Conservation (phyloP, 1,284 basidiomycete species). For the Sporisorium exsertum region DNA sequence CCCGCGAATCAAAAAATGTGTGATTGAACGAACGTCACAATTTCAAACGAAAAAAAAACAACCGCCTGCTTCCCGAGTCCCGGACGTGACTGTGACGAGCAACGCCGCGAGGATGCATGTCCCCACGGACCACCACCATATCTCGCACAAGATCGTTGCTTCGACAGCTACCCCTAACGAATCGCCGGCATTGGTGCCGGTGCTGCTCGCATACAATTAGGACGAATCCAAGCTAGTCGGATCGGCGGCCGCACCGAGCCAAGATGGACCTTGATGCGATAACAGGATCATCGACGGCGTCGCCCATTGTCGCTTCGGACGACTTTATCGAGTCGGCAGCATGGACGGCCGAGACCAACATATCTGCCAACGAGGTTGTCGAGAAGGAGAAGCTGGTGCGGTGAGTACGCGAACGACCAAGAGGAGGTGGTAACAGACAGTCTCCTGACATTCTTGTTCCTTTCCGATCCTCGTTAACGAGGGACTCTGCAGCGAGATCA, state of each 20-base stretch:
- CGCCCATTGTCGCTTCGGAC: conserved; percentile 38
- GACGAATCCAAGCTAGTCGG: not conserved
- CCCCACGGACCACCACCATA: not conserved
- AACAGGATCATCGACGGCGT: conserved; percentile 25
- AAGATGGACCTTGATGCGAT: conserved; percentile 23
- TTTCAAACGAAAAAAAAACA: not conserved
- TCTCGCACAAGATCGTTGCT: not conserved
- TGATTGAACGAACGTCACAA: too few relatives aligned
- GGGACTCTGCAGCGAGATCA: conserved; percentile 49
- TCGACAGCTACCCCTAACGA: not conserved
- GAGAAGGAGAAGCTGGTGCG: conserved; percentile 66
- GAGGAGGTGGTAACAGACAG: too few relatives aligned
- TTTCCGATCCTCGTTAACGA: not conserved
- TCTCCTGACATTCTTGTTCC: not conserved
- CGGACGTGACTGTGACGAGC: not conserved
- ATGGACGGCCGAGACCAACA: conserved; percentile 62
- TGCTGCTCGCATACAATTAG: not conserved
- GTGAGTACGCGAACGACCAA: conserved; percentile 35
- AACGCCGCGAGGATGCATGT: not conserved
- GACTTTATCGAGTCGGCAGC: conserved; percentile 52
- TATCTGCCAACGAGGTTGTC: conserved; percentile 65
- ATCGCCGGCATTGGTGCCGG: conserved; percentile 3
- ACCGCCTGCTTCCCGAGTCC: conserved; percentile 1
- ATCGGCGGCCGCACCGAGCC: not conserved
- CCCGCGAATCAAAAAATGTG: too few relatives aligned